phyloP scores from a whole-genome alignment of 2,329 filamentous ascomycete species.

The Fusarium keratoplasticum region DNA sequence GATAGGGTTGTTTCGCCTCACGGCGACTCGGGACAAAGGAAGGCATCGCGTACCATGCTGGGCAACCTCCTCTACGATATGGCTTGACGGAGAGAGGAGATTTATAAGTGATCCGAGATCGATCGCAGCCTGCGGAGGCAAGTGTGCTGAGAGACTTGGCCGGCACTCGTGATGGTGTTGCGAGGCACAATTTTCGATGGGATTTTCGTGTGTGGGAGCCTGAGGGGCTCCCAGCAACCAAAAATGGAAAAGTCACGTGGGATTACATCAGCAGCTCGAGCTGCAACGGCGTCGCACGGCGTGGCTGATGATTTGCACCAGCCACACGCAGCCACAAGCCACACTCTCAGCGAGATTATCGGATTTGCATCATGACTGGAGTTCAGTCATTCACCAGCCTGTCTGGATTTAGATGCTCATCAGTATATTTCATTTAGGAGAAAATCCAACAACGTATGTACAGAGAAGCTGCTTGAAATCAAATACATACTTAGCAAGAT shows the following conservation, averaged over 20 bases:
- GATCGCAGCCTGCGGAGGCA: constrained; percentile 52
- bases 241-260: constrained; percentile 49
- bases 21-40: constrained; percentile 27
- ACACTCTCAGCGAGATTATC: constrained; percentile 3
- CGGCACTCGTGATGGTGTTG: constrained; percentile 55
- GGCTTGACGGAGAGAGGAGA: constrained; percentile 53
- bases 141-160: constrained; percentile 51
- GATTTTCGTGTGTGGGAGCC: constrained; percentile 58
- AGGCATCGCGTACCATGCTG: constrained; percentile 58
- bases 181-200: constrained; percentile 54
- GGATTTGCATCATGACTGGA: not conserved
- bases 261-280: constrained; percentile 45
- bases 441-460: not conserved
- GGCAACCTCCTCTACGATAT: constrained; percentile 62
- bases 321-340: constrained; percentile 31
- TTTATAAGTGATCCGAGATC: constrained; percentile 51
- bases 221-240: constrained; percentile 52
- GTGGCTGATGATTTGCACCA: constrained; percentile 29
- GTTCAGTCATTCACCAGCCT: not conserved
- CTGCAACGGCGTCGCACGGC: constrained; percentile 23
- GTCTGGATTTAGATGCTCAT: not conserved
- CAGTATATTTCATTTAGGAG: not conserved
- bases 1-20: constrained; percentile 26
- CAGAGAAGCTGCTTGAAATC: not conserved
- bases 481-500: not conserved